Evolutionary conservation across 2,329 filamentous ascomycete genomes (phyloP), one percentile per base, ranked within the genome.

Genomic region (Phyllosticta citrichinensis): DNA sequence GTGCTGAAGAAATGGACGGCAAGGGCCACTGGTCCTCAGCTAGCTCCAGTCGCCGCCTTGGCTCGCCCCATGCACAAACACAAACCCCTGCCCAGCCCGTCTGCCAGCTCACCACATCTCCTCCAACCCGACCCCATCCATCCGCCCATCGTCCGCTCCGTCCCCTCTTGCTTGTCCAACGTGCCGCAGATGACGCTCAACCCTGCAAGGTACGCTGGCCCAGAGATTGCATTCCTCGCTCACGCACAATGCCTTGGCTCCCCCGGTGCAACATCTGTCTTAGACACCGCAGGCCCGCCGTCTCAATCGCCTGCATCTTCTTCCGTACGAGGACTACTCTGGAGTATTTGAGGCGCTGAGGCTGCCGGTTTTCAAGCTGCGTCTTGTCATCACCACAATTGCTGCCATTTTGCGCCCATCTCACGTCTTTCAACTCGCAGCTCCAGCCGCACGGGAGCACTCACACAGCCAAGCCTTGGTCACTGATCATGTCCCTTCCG

Each of bases 1-100:
- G 55, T 52, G 50, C 52, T 61, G 55, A 57, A 57, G 59, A 61
- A 61, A 61, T 55, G 55, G 55, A 57, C 59, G 59, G 55, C 59
- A 61, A 52, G 55, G 19, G 19, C n/a, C n/a, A n/a, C 4, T 50
- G 40, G 27, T 30, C 27, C 9, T 30, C 1, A 10, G 27, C 12
- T 30, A 10, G 27, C 12, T 30, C 53, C 40, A 17, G 22, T 22
- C 51, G 22, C 22, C 19, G 25, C 22, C 25, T 25, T 52, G 24
- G 25, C 50, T 30, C 19, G 53, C 40, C 53, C 54, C 35, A 56
- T 55, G 52, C 50, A 47, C 52, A 35, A 52, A 52, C 55, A 52
- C 58, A 52, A 53, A 47, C 58, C 40, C 51, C 33, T n/a, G 35
- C 40, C 40, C 54, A 52, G n/a, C 35, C 52, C 52, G 20, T 51